Evolutionary conservation across 352 stramenopile genomes (phyloP).

Genomic region (Phytophthora brassicae): DNA sequence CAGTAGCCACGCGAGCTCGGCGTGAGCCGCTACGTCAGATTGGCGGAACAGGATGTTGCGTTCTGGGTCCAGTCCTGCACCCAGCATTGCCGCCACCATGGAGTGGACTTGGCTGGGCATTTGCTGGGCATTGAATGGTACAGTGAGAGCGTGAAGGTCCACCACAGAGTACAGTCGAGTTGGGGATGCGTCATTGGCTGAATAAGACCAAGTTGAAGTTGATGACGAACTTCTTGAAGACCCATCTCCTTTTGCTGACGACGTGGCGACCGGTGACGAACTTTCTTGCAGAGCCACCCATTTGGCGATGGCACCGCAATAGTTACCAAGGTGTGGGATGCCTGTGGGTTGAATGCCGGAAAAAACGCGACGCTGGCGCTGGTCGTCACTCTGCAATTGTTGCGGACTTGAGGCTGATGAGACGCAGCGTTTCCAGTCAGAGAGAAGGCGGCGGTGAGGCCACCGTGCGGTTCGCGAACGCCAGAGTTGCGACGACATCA

Average conservation of each 20-base stretch:
- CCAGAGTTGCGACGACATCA: conserved; percentile 23
- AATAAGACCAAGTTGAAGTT: conserved; percentile 19
- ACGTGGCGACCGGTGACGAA: conserved; percentile 10
- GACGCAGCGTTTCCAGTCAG: background rate
- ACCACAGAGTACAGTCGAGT: conserved; percentile 86
- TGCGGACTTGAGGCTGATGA: background rate
- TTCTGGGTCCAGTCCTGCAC: conserved; percentile 87
- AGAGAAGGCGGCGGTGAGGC: background rate
- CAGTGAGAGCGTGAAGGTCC: conserved; percentile 98
- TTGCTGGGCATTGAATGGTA: conserved; percentile 91
- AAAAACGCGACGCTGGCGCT: conserved; percentile 77
- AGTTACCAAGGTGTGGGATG: conserved; percentile 98
- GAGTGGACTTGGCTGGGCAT: conserved; percentile 90
- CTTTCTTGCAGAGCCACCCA: conserved; percentile 96
- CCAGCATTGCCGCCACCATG: conserved; percentile 94
- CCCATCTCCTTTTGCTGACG: conserved; percentile 5
- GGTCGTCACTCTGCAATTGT: conserved; percentile 7
- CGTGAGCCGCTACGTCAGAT: conserved; percentile 83
- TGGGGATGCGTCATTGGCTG: background rate
- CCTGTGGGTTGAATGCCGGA: conserved; percentile 98
- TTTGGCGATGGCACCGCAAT: conserved; percentile 97
- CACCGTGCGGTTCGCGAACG: background rate
- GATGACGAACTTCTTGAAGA: conserved; percentile 24
- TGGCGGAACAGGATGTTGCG: conserved; percentile 82
- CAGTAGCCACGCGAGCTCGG: conserved; percentile 97